Evolutionary conservation across 768 basidiomycete genomes (phyloP).

Genomic region (Suillus bovinus): DNA sequence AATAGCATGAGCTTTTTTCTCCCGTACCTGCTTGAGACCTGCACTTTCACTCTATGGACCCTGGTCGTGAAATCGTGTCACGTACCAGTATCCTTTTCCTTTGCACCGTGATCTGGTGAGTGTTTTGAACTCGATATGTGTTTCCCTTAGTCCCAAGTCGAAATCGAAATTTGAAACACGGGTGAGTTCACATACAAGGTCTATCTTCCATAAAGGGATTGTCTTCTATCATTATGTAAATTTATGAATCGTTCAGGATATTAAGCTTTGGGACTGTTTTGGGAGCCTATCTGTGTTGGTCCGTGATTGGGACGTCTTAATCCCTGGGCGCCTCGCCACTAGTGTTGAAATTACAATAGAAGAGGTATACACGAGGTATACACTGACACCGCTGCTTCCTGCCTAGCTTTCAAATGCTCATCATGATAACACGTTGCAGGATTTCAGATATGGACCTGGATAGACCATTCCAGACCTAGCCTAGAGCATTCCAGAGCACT

Average conservation of each 20-base stretch:
- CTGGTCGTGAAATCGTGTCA: background rate
- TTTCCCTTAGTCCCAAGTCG: background rate
- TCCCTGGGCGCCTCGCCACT: constrained; percentile 48
- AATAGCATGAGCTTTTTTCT: background rate
- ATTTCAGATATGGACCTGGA: too few species aligned
- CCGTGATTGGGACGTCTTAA: constrained; percentile 48
- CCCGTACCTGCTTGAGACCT: background rate
- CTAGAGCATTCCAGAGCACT: too few species aligned
- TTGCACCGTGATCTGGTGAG: background rate
- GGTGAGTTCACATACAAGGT: too few species aligned
- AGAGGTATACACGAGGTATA: constrained; percentile 55
- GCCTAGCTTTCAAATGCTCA: too few species aligned
- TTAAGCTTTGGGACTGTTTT: background rate
- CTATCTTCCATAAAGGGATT: too few species aligned
- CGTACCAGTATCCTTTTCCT: background rate
- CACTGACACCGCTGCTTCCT: constrained; percentile 45
- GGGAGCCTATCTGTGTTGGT: background rate
- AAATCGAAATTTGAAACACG: background rate
- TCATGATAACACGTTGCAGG: too few species aligned
- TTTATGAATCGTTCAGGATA: constrained; percentile 37
- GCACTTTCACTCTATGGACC: background rate
- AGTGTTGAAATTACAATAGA: background rate
- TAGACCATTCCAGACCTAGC: too few species aligned
- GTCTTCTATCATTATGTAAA: background rate
- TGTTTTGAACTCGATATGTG: background rate